Evolutionary conservation across 1,284 basidiomycete species (phyloP).

Genomic region (Moesziomyces parantarcticus): DNA sequence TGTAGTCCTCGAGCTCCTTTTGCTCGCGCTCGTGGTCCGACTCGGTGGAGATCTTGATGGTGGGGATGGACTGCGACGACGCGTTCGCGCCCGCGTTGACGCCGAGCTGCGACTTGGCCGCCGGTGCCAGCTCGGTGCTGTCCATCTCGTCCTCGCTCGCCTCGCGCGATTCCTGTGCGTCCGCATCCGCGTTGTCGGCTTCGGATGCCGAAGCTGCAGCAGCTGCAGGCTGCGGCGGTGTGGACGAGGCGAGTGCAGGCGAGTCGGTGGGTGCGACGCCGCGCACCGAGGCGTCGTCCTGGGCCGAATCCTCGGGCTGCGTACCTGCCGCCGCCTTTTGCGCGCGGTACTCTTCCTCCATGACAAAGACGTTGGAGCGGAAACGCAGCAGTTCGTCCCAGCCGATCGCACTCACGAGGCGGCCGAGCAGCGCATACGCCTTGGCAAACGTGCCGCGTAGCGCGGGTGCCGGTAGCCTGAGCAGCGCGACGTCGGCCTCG

Average conservation of each 20-base stretch:
- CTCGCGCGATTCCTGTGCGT: conserved; percentile 9
- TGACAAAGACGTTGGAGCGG: conserved; percentile 94
- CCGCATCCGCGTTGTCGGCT: conserved; percentile 11
- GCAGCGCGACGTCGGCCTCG: conserved; percentile 92
- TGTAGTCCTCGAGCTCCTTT: conserved; percentile 63
- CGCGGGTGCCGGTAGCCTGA: conserved; percentile 91
- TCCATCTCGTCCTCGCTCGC: conserved; percentile 38
- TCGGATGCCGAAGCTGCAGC: not conserved
- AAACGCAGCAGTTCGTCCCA: conserved; percentile 98
- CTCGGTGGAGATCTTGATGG: conserved; percentile 87
- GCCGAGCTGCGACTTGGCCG: conserved; percentile 38
- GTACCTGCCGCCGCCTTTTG: conserved; percentile 69
- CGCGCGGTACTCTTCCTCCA: conserved; percentile 96
- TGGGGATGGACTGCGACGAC: conserved; percentile 75
- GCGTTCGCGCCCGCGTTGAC: conserved; percentile 51
- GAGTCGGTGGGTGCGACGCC: conserved; percentile 29
- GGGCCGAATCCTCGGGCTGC: conserved; percentile 17
- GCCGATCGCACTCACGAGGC: conserved; percentile 89
- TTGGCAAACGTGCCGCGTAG: conserved; percentile 94
- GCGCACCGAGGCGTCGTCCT: conserved; percentile 30
- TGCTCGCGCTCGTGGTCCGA: conserved; percentile 74
- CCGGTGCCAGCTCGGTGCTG: conserved; percentile 20
- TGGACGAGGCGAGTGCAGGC: conserved; percentile 32
- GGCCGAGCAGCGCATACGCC: conserved; percentile 89
- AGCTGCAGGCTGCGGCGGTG: conserved; percentile 26